Percentiles rank a stretch among this genome's conserved stretches.
phyloP scores from a whole-genome alignment of 2,329 filamentous ascomycete genomes.

The Fusarium sp. region DNA sequence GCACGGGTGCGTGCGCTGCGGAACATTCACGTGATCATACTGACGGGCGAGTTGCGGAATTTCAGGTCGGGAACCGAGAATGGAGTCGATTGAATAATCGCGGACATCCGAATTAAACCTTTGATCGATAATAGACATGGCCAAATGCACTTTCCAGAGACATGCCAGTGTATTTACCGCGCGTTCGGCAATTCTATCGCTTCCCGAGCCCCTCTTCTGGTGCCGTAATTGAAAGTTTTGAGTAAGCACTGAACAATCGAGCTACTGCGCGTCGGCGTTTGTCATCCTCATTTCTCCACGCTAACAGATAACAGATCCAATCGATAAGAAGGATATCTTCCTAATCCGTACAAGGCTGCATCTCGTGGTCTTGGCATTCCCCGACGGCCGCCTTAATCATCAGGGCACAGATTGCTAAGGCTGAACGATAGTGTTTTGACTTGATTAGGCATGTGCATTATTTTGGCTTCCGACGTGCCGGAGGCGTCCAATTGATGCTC shows the following conservation, averaged over 20 bases:
- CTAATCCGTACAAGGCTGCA: conserved; percentile 12
- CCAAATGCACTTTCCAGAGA: too few relatives aligned
- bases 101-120: too few relatives aligned
- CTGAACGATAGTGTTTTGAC: neutral
- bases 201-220: conserved; percentile 22
- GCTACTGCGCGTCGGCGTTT: conserved; percentile 22
- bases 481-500: conserved; percentile 3
- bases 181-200: conserved; percentile 19
- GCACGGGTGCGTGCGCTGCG: too few relatives aligned
- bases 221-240: neutral
- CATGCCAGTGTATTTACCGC: neutral
- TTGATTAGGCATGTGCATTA: neutral
- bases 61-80: neutral
- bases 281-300: conserved; percentile 16
- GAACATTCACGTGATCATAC: conserved; percentile 14
- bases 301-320: conserved; percentile 15
- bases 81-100: neutral
- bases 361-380: conserved; percentile 45
- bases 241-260: conserved; percentile 20
- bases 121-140: neutral
- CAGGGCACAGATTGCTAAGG: conserved; percentile 37
- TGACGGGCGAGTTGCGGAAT: neutral
- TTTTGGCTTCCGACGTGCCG: conserved; percentile 12
- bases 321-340: neutral
- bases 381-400: conserved; percentile 37